A percentile compares a stretch with the other conserved stretches of the same genome.
Conservation (phyloP, 305 asterid genomes). For the Fraxinus sp. region DNA sequence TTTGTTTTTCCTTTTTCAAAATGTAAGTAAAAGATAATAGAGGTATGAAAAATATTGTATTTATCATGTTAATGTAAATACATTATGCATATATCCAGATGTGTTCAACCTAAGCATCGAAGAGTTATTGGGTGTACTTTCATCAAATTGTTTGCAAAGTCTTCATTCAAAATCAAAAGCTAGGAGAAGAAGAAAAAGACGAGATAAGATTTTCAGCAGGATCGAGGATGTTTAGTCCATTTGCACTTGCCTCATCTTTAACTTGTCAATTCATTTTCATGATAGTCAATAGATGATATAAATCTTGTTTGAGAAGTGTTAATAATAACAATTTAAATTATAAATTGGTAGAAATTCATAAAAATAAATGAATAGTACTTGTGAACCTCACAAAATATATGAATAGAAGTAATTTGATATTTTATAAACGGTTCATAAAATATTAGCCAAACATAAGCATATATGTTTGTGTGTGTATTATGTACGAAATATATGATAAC, state of each 20-base stretch:
- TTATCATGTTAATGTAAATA: neutral
- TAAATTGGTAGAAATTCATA: neutral
- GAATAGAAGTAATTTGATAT: neutral
- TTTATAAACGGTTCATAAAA: neutral
- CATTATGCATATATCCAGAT: neutral
- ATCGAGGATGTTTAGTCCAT: neutral
- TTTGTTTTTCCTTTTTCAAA: neutral
- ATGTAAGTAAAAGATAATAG: neutral
- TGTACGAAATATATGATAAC: neutral
- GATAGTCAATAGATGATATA: neutral
- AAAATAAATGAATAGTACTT: neutral
- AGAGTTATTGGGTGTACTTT: neutral
- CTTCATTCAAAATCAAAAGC: neutral
- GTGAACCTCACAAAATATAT: neutral
- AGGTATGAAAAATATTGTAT: neutral
- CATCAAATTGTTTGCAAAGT: neutral
- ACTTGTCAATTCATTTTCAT: neutral
- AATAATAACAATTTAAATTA: neutral
- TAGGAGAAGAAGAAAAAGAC: neutral
- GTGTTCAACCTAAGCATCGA: neutral
- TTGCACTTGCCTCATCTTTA: neutral
- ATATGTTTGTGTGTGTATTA: neutral
- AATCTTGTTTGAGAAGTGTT: neutral
- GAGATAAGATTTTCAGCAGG: neutral
- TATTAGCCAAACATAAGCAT: neutral